phyloP scores from a whole-genome alignment of 163 green algal species.

The Scenedesmus sp. region DNA sequence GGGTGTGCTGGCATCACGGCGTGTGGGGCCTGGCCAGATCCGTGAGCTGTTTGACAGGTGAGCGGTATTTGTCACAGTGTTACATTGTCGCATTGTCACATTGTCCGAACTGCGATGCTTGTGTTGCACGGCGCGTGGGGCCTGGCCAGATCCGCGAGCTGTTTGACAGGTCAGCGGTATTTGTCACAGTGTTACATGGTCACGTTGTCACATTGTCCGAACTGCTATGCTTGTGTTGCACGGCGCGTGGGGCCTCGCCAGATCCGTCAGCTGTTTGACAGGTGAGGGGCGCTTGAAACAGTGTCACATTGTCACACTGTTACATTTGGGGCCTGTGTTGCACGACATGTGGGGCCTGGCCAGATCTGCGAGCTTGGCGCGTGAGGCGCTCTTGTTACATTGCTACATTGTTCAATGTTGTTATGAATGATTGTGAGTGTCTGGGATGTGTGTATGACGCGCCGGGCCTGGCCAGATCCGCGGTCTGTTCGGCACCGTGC shows the following conservation, averaged over 20 bases:
- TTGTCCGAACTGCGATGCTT: background rate
- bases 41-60: slow-evolving; percentile 41
- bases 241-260: background rate
- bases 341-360: background rate
- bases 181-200: background rate
- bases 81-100: background rate
- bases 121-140: background rate
- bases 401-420: too few relatives aligned
- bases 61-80: background rate
- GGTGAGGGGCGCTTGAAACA: background rate
- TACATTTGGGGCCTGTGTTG: too few relatives aligned
- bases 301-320: too few relatives aligned
- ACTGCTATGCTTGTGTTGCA: background rate
- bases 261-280: background rate
- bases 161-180: slow-evolving; percentile 8
- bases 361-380: background rate
- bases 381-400: background rate
- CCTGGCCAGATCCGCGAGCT: slow-evolving; percentile 22
- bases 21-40: slow-evolving; percentile 6
- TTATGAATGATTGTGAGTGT: too few relatives aligned
- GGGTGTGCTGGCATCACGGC: background rate
- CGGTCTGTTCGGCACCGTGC: too few relatives aligned
- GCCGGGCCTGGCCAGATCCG: too few relatives aligned
- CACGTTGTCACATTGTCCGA: background rate
- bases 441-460: too few relatives aligned